Conservation (phyloP, 306 rosid genomes). For the Alnus glutinosa region DNA sequence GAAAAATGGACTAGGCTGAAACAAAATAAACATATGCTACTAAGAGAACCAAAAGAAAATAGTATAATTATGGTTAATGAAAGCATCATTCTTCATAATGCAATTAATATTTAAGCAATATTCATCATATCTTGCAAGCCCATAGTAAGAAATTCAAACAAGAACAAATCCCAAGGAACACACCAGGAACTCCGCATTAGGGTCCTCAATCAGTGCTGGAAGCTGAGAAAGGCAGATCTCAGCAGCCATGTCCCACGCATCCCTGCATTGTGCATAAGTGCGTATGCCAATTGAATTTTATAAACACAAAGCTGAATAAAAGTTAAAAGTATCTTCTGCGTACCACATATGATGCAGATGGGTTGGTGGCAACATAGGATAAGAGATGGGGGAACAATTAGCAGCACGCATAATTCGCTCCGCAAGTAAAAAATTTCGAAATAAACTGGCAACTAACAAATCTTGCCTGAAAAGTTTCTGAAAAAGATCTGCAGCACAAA, state of each 20-base stretch:
- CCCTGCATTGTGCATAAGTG: conserved; percentile 62
- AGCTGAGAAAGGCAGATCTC: conserved; percentile 99
- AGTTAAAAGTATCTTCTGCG: conserved; percentile 27
- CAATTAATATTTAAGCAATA: not conserved
- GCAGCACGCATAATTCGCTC: conserved; percentile 99
- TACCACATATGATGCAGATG: conserved; percentile 99
- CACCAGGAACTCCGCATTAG: conserved; percentile 87
- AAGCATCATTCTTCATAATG: not conserved
- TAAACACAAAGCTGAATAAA: conserved; percentile 19
- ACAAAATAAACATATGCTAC: conserved; percentile 11
- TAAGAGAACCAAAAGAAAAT: not conserved
- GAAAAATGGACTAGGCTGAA: conserved; percentile 94
- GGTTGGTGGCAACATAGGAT: conserved; percentile 87
- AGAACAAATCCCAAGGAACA: conserved; percentile 4
- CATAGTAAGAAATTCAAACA: conserved; percentile 11
- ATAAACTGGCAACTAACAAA: conserved; percentile 88
- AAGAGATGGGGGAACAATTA: conserved; percentile 93
- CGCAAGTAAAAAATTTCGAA: conserved; percentile 92
- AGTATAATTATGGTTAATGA: not conserved
- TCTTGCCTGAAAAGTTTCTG: conserved; percentile 98
- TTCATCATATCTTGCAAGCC: conserved; percentile 5
- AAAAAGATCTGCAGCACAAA: conserved; percentile 77
- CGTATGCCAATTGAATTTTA: conserved; percentile 22
- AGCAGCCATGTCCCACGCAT: conserved; percentile 99
- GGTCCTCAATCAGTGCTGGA: conserved; percentile 82